phyloP scores from a whole-genome alignment of 352 stramenopile species.

The Thalassiosira exigua region DNA sequence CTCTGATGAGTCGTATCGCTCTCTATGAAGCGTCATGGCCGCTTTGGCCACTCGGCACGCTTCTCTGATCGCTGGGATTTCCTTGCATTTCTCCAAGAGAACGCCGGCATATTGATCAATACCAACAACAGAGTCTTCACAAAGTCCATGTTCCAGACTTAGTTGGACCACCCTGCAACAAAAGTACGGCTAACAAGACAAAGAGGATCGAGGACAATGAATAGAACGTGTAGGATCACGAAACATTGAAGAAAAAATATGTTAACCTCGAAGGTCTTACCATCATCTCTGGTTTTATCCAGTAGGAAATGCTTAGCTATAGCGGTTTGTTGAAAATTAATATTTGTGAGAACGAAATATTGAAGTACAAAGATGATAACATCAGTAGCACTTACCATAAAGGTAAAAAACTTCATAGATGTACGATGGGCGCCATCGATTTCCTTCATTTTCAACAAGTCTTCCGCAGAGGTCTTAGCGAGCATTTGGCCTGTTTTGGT shows the following conservation, averaged over 20 bases:
- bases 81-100: slow-evolving; percentile 18
- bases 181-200: neutral
- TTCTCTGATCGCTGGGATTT: slow-evolving; percentile 14
- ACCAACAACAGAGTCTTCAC: slow-evolving; percentile 29
- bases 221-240: too few relatives aligned
- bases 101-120: slow-evolving; percentile 28
- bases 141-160: slow-evolving; percentile 37
- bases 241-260: too few relatives aligned
- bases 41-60: slow-evolving; percentile 26
- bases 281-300: too few relatives aligned
- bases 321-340: too few relatives aligned
- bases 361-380: too few relatives aligned
- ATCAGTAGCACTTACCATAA: too few relatives aligned
- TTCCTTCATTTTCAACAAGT: slow-evolving; percentile 10
- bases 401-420: neutral
- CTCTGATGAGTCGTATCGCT: slow-evolving; percentile 31
- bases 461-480: neutral
- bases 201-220: too few relatives aligned
- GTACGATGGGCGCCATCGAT: neutral
- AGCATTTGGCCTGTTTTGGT: neutral
- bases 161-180: slow-evolving; percentile 27
- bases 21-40: slow-evolving; percentile 23
- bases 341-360: too few relatives aligned
- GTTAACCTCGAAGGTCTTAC: too few relatives aligned
- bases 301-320: too few relatives aligned